Evolutionary conservation across 179 eudicot species (phyloP).

Genomic region (Beta corolliflora): DNA sequence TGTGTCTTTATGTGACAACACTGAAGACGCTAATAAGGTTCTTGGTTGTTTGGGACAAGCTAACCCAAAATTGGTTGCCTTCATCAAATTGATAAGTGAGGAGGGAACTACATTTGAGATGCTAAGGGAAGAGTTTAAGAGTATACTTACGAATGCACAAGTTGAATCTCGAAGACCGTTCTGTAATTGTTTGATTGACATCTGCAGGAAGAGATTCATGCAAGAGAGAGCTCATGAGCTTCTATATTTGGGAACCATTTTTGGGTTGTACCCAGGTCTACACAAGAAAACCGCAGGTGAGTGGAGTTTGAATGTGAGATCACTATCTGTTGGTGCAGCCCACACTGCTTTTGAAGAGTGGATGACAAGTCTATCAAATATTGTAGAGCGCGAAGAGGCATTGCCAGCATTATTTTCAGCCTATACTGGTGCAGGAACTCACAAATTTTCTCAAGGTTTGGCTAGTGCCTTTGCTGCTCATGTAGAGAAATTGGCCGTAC

Average conservation of each 20-base stretch:
- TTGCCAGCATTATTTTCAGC: constrained; percentile 74
- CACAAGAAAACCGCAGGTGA: constrained; percentile 77
- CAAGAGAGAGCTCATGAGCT: constrained; percentile 84
- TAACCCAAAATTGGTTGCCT: constrained; percentile 64
- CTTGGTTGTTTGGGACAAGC: constrained; percentile 62
- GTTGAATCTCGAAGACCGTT: constrained; percentile 79
- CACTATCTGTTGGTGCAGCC: constrained; percentile 92
- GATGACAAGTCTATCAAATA: constrained; percentile 65
- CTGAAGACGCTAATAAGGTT: constrained; percentile 59
- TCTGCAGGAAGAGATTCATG: constrained; percentile 60
- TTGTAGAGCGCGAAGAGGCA: constrained; percentile 60
- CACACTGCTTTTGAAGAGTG: constrained; percentile 93
- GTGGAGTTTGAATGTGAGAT: constrained; percentile 86
- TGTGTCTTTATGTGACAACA: constrained; percentile 56
- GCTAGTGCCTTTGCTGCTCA: constrained; percentile 73
- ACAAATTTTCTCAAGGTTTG: constrained; percentile 84
- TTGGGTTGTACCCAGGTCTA: constrained; percentile 86
- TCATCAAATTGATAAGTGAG: constrained; percentile 49
- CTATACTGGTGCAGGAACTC: constrained; percentile 89
- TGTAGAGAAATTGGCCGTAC: constrained; percentile 64
- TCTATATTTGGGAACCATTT: constrained; percentile 62
- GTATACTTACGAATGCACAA: constrained; percentile 53
- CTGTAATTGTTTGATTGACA: constrained; percentile 92
- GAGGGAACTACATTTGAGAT: constrained; percentile 46
- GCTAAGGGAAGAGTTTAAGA: constrained; percentile 67